Evolutionary conservation across 2,329 filamentous ascomycete species (phyloP).

Genomic region (Chrysosporium keratinophilum): DNA sequence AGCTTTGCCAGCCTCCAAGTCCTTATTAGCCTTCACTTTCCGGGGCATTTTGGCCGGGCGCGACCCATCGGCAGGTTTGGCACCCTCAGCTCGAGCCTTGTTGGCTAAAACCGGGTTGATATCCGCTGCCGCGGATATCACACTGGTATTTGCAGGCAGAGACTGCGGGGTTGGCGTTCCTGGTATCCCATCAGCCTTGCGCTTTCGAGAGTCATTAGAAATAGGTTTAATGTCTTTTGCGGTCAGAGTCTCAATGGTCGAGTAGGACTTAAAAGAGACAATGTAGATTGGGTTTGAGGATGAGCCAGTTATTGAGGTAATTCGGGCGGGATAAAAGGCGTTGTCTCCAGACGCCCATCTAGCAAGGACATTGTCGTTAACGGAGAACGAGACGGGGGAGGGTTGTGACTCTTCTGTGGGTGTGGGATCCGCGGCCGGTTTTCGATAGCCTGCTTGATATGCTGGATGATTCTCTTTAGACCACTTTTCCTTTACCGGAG

Average conservation of each 20-base stretch:
- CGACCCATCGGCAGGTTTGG: constrained; percentile 50
- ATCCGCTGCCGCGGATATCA: constrained; percentile 57
- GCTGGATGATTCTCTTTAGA: constrained; percentile 71
- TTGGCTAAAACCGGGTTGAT: constrained; percentile 56
- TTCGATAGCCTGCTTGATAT: constrained; percentile 51
- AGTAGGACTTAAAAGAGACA: constrained; percentile 88
- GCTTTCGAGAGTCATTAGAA: constrained; percentile 59
- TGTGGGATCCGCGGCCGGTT: constrained; percentile 32
- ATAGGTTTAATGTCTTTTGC: constrained; percentile 76
- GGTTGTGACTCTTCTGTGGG: constrained; percentile 44
- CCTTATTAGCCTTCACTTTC: constrained; percentile 78
- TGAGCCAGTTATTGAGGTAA: constrained; percentile 87
- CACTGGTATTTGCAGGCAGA: constrained; percentile 39
- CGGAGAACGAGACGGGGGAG: constrained; percentile 54
- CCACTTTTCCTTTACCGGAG: constrained; percentile 60
- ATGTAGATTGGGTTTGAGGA: constrained; percentile 84
- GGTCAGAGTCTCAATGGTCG: constrained; percentile 66
- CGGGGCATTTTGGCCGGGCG: constrained; percentile 59
- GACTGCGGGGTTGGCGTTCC: constrained; percentile 33
- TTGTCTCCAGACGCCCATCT: constrained; percentile 87
- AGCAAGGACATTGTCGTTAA: constrained; percentile 82
- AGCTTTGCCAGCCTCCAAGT: constrained; percentile 78
- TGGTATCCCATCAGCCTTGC: constrained; percentile 72
- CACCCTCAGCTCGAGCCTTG: constrained; percentile 50
- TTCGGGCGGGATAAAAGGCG: constrained; percentile 80